Base-by-base conservation (phyloP, 139 green algal genomes). In the Chlamydomonas sphaeroides region DNA sequence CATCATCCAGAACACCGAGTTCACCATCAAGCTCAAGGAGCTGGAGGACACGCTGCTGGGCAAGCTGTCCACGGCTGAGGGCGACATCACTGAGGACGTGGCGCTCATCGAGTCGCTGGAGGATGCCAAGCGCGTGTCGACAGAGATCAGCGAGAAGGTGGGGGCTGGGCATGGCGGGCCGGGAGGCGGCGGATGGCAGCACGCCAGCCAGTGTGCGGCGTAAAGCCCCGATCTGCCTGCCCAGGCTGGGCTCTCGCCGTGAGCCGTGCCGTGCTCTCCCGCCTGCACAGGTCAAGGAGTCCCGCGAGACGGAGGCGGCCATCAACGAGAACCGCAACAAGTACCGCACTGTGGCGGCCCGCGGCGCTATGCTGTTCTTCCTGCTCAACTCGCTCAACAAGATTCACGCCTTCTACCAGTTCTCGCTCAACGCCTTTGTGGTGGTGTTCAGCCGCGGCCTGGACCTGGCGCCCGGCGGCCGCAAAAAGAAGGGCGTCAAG, bases 1-100 rank as follows among this genome's bases (percentile, higher is more conserved):
- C 59, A 96, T 97, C 85, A 93, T 95, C 41, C 92, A 94, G 85
- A 96, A 96, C 91, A 97, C 92, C 41, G 93, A 97, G 87, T 97
- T 96, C 92, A 97, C 94, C 3, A 97, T 97, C 91, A 95, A 95
- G 85, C 89, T 97, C 30, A 96, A 96, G 88, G 91, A 97, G 85
- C 88, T 96, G 49, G 93, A 95, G 84, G 93, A 95, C 81, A 90
- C 93, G 59, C 83, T 97, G 88, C 88, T 96, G 86, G 93, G 91
- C 82, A 96, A 97, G 91, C 92, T 98, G 61, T 94, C 92, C 68
- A 92, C 85, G 18, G 95, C 95, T 18, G 92, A 98, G 91, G 95
- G 95, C 33, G 95, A 98, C 86, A 92, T 98, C 78, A 97, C 95
- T 45, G 95, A 98, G 93, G 93, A 98, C 67, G 92, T 97, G 66